Evolutionary conservation across 768 basidiomycete species (phyloP).

Genomic region (Daedalea quercina): DNA sequence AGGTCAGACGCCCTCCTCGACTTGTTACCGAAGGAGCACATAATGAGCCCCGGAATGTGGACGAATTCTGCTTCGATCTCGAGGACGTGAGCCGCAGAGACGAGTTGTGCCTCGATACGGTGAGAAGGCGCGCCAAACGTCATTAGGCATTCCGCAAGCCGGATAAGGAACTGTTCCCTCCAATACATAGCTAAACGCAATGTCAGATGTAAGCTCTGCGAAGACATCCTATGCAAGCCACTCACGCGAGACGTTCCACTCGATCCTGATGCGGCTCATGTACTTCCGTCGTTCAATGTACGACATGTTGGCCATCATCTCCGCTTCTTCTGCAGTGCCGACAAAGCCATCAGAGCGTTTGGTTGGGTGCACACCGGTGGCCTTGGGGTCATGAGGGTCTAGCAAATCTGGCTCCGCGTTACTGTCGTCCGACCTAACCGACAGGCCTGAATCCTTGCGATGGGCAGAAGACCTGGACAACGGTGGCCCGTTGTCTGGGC

Average conservation of each 20-base stretch:
- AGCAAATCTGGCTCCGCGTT: slow-evolving; percentile 43
- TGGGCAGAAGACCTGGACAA: background rate
- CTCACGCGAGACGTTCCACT: slow-evolving; percentile 70
- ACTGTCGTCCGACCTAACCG: background rate
- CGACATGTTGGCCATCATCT: slow-evolving; percentile 49
- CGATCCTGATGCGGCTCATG: slow-evolving; percentile 56
- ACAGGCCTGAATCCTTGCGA: background rate
- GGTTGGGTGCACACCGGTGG: slow-evolving; percentile 43
- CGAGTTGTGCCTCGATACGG: slow-evolving; percentile 87
- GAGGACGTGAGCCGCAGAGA: slow-evolving; percentile 82
- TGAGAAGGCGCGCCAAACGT: slow-evolving; percentile 90
- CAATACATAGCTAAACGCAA: slow-evolving; percentile 59
- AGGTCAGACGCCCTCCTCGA: slow-evolving; percentile 88
- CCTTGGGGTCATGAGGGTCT: slow-evolving; percentile 68
- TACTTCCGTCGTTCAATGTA: slow-evolving; percentile 64
- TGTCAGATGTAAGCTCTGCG: background rate
- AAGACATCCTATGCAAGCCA: slow-evolving; percentile 8
- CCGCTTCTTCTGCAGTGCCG: background rate
- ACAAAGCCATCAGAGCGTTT: slow-evolving; percentile 4
- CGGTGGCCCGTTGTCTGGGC: background rate
- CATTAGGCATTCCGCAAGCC: slow-evolving; percentile 83
- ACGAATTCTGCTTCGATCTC: slow-evolving; percentile 92
- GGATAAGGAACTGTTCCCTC: slow-evolving; percentile 82
- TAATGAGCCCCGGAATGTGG: slow-evolving; percentile 73
- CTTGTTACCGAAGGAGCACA: slow-evolving; percentile 85